phyloP scores from a whole-genome alignment of 2,329 filamentous ascomycete genomes.

The Microcyclospora pomicola region DNA sequence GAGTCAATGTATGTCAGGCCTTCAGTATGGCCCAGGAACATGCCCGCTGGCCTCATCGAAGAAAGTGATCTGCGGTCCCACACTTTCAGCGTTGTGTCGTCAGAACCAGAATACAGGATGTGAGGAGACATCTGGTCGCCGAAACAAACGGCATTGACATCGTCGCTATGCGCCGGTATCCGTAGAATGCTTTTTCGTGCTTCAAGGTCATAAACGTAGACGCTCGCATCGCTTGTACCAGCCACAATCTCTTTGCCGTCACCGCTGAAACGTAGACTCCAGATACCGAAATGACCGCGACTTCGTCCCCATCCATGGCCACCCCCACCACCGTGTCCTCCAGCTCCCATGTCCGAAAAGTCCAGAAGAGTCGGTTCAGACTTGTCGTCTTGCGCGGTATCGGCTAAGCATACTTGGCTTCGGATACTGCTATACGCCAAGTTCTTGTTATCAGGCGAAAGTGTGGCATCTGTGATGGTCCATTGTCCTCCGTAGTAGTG shows the following conservation, averaged over 20 bases:
- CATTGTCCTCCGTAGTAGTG: conserved; percentile 85
- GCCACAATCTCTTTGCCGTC: conserved; percentile 85
- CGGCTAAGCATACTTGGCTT: conserved; percentile 68
- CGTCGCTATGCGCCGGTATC: conserved; percentile 65
- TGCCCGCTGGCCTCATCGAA: conserved; percentile 47
- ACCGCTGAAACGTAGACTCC: conserved; percentile 83
- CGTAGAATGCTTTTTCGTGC: conserved; percentile 59
- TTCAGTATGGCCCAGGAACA: conserved; percentile 52
- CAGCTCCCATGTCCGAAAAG: conserved; percentile 41
- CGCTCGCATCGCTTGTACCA: conserved; percentile 63
- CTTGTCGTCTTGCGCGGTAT: conserved; percentile 70
- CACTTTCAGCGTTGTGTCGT: conserved; percentile 86
- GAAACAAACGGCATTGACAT: conserved; percentile 95
- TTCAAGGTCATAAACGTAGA: conserved; percentile 89
- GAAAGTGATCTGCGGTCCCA: conserved; percentile 74
- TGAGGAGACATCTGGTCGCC: conserved; percentile 80
- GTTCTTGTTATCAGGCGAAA: conserved; percentile 84
- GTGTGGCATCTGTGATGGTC: conserved; percentile 87
- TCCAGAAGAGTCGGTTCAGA: conserved; percentile 72
- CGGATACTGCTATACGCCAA: conserved; percentile 85
- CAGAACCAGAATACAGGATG: conserved; percentile 88
- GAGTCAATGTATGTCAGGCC: conserved; percentile 56
- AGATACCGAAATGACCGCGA: conserved; percentile 38
- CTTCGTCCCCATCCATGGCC: conserved; percentile 16
- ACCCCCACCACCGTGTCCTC: conserved; percentile 20